phyloP scores from a whole-genome alignment of 2,329 filamentous ascomycete species.

The Stachybotrys elegans region DNA sequence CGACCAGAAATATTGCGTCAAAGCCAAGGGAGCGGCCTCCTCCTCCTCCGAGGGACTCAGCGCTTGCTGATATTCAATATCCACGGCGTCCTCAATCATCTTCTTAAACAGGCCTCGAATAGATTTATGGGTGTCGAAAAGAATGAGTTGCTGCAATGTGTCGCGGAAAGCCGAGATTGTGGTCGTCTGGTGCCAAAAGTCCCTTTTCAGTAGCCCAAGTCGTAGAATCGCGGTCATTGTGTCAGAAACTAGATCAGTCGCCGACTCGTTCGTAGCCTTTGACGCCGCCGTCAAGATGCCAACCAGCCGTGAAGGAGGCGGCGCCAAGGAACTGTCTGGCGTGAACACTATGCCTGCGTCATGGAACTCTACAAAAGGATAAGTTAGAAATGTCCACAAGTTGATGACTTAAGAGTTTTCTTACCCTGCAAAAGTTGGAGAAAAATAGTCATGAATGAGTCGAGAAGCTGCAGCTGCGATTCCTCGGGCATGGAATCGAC shows the following conservation, averaged over 20 bases:
- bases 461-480: slow-evolving; percentile 21
- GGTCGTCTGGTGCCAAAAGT: slow-evolving; percentile 23
- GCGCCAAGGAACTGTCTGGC: neutral
- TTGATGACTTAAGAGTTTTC: slow-evolving; percentile 7
- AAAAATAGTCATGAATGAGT: slow-evolving; percentile 21
- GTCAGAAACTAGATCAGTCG: slow-evolving; percentile 18
- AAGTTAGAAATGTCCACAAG: no score
- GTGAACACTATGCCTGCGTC: no score
- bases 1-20: slow-evolving; percentile 21
- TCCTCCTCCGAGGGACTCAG: no score
- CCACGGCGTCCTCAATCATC: slow-evolving; percentile 24
- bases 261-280: slow-evolving; percentile 14
- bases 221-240: slow-evolving; percentile 22
- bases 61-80: slow-evolving; percentile 7
- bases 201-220: slow-evolving; percentile 18
- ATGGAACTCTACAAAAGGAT: no score
- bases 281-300: slow-evolving; percentile 21
- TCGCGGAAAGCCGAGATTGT: slow-evolving; percentile 14
- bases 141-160: slow-evolving; percentile 18
- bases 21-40: no score
- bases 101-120: slow-evolving; percentile 25
- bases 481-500: slow-evolving; percentile 27
- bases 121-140: slow-evolving; percentile 18
- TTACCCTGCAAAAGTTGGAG: slow-evolving; percentile 21
- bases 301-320: slow-evolving; percentile 14